Conservation (phyloP, 768 basidiomycete genomes). For the Pleurotus platypus region DNA sequence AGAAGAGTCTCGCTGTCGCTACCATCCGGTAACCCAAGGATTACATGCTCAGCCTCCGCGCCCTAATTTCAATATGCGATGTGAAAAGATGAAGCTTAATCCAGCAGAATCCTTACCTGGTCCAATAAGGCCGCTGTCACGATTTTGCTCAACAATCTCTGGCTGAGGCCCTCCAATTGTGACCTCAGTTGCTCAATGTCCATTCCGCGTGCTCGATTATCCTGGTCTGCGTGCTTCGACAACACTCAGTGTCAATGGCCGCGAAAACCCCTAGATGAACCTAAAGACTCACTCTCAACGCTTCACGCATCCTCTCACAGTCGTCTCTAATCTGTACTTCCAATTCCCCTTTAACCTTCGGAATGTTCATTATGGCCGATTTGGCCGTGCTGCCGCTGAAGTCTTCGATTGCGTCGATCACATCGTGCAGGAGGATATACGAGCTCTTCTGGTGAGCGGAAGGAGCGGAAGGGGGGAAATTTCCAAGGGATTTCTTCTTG, state of each 20-base stretch:
- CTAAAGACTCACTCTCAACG: too few relatives aligned
- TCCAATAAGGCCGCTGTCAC: not conserved
- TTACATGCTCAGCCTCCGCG: constrained; percentile 1
- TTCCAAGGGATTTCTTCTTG: not conserved
- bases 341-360: not conserved
- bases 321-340: not conserved
- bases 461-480: too few relatives aligned
- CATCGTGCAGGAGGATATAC: not conserved
- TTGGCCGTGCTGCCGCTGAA: not conserved
- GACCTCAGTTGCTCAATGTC: too few relatives aligned
- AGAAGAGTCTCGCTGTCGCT: not conserved
- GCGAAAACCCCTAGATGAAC: too few relatives aligned
- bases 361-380: not conserved
- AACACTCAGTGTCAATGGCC: too few relatives aligned
- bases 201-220: too few relatives aligned
- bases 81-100: not conserved
- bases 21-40: not conserved
- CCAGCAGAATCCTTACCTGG: not conserved
- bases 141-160: not conserved
- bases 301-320: not conserved
- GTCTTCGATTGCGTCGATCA: not conserved
- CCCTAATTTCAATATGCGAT: not conserved
- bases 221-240: too few relatives aligned
- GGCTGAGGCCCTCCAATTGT: not conserved
- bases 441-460: too few relatives aligned